Base-by-base conservation (phyloP, 148 eudicot genomes). In the Polygonum aviculare region DNA sequence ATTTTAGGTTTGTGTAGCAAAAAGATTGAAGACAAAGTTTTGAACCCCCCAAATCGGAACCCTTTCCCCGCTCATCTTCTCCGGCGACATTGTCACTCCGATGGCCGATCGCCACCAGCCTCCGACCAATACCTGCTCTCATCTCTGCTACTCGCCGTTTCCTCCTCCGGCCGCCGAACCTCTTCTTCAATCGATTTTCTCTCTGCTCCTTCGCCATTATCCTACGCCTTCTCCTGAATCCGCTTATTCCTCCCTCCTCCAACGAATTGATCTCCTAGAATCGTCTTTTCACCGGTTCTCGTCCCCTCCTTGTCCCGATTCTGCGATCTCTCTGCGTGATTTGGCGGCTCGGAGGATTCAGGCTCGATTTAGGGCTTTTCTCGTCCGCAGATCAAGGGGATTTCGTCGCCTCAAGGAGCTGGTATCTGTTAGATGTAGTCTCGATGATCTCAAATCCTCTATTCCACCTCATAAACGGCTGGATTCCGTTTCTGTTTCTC, bases 331-430 rank as follows among this genome's bases (percentile, higher is more conserved):
- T 16, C 75, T 91, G 35, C 87, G 90, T 14, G 86, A 90, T 77
- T 87, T 85, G 38, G 98, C 98, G 35, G 97, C 98, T 35, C 84
- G 88, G 73, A 86, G 85, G 18, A 90, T 94, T 78, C 98, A 93
- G 72, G 78, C 90, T 84, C 92, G 89, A 77, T 93, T 91, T 75
- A 82, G 98, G 76, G 88, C 80, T 38, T 91, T 80, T 76, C 88
- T 93, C 19, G 89, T 87, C 57, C 87, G 84, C 77, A 87, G 98
- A 91, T 93, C 98, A 45, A 81, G 83, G 44, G 85, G 86, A 5
- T 85, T 93, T 31, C 78, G 94, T 2, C 83, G 89, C 16, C 88
- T 93, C 21, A 89, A 91, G 52, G 81, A 83, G 4, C 87, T 93
- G 18, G 89, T 94, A 78, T 81, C 74, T 11, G 72, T 91, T 78